Percentiles rank a stretch among this genome's conserved stretches.
These are phyloP conservation scores for Aspergillus caelatus DNA, from an alignment of 2,329 filamentous ascomycete genomes.

Conservation along the genomic window DNA sequence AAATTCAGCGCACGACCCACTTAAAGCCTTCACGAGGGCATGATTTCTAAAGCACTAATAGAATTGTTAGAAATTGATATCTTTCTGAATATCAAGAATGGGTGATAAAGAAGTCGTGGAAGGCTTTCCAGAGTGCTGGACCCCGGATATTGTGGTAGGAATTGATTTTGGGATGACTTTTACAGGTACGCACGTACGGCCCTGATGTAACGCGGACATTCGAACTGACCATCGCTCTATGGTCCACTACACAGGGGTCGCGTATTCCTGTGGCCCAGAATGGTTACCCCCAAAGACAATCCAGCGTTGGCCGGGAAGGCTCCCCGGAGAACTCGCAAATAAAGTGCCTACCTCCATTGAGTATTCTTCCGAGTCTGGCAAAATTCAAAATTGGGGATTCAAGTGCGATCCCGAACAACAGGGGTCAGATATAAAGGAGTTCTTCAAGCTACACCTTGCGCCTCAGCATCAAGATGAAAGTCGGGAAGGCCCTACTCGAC, in stretches of 20 bases:
- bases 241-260: slow-evolving; percentile 30
- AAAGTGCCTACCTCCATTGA: slow-evolving; percentile 37
- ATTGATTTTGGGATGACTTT: slow-evolving; percentile 28
- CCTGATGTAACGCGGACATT: not conserved
- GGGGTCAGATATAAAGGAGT: slow-evolving; percentile 31
- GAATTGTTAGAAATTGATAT: not conserved
- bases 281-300: slow-evolving; percentile 38
- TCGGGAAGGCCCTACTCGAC: slow-evolving; percentile 19
- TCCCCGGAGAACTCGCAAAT: slow-evolving; percentile 34
- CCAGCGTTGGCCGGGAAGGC: slow-evolving; percentile 38
- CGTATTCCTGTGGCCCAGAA: slow-evolving; percentile 39
- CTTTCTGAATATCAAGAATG: slow-evolving; percentile 6
- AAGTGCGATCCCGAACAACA: slow-evolving; percentile 36
- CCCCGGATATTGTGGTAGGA: slow-evolving; percentile 8
- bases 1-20: not conserved
- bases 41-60: not conserved
- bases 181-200: slow-evolving; percentile 19
- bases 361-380: slow-evolving; percentile 22
- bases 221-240: not conserved
- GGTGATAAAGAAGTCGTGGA: slow-evolving; percentile 20
- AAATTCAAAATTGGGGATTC: slow-evolving; percentile 38
- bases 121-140: not conserved
- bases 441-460: slow-evolving; percentile 43
- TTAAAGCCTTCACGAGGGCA: not conserved
- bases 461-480: slow-evolving; percentile 29